phyloP scores from a whole-genome alignment of 2,329 filamentous ascomycete species.

The Ilyonectria destructans region DNA sequence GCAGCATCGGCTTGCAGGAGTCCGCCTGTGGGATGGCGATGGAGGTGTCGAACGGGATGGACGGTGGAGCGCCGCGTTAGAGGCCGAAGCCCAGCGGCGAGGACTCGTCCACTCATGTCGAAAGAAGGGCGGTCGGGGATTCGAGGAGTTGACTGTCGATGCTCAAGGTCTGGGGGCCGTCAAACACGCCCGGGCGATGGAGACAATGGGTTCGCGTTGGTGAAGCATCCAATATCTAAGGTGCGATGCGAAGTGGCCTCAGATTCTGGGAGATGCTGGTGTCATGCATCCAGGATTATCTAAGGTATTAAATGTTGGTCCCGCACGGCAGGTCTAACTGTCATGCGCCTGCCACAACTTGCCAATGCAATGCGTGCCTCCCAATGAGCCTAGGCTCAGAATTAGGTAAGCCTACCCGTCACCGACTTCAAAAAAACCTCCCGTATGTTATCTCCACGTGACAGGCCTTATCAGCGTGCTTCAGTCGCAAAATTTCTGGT shows the following conservation, averaged over 20 bases:
- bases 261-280: slow-evolving; percentile 34
- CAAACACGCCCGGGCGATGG: slow-evolving; percentile 41
- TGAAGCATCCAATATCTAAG: slow-evolving; percentile 41
- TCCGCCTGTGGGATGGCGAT: slow-evolving; percentile 78
- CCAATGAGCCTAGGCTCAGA: slow-evolving; percentile 23
- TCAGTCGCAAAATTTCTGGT: slow-evolving; percentile 55
- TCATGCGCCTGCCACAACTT: slow-evolving; percentile 39
- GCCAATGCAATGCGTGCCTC: slow-evolving; percentile 36
- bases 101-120: slow-evolving; percentile 58
- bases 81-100: slow-evolving; percentile 81
- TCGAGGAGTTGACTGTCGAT: slow-evolving; percentile 39
- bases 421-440: neutral
- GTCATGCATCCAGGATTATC: slow-evolving; percentile 42
- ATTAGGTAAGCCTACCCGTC: slow-evolving; percentile 41
- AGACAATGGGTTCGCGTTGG: slow-evolving; percentile 37
- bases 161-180: slow-evolving; percentile 45
- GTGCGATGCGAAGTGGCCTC: slow-evolving; percentile 40
- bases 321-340: slow-evolving; percentile 32
- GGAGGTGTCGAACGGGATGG: slow-evolving; percentile 74
- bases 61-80: slow-evolving; percentile 74
- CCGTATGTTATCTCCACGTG: slow-evolving; percentile 55
- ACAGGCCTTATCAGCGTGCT: slow-evolving; percentile 47
- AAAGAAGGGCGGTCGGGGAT: slow-evolving; percentile 28
- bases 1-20: slow-evolving; percentile 78
- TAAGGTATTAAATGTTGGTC: slow-evolving; percentile 32